Evolutionary conservation across 306 rosid genomes (phyloP), one percentile per base, ranked within the genome.

Genomic region (Dicorynia guianensis): DNA sequence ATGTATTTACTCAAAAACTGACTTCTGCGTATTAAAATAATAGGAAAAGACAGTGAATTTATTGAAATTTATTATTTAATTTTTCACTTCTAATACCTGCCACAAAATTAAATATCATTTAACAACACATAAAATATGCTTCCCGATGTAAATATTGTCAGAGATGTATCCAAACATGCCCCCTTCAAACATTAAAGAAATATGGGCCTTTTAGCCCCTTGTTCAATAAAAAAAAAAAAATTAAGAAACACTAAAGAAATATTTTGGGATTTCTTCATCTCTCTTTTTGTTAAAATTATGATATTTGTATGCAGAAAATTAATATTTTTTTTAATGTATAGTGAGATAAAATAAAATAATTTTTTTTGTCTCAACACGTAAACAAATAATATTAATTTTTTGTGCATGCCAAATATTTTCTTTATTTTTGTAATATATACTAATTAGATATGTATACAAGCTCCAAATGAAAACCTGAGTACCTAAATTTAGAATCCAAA

Each of bases 401-500:
- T n/a, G n/a, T n/a, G n/a, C n/a, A n/a, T n/a, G n/a, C n/a, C n/a
- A n/a, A n/a, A n/a, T n/a, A n/a, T 4, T 18, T 49, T 33, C 2
- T 59, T 19, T 43, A n/a, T 19, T 8, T 5, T 4, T 44, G 8
- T 20, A 49, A 40, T 52, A 19, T 46, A 65, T 33, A 10, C 17
- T 46, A 34, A 68, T 49, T 54, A 20, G 63, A 33, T 62, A 44
- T 42, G 44, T 42, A 57, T 44, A 30, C 30, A 69, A 5, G 50
- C 65, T 48, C 79, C 71, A 65, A 79, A 54, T 65, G 78, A 74
- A 25, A 69, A 76, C 62, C 48, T 69, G 57, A 78, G 43, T 19
- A 74, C 53, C 69, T 13, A 77, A 25, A 75, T 30, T 55, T 11
- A 69, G 82, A 67, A 77, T 81, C 82, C 70, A 79, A 75, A 80